Evolutionary conservation across 129 eudicot genomes (phyloP), one percentile per base, ranked within the genome.

Genomic region (Arctium lappa): DNA sequence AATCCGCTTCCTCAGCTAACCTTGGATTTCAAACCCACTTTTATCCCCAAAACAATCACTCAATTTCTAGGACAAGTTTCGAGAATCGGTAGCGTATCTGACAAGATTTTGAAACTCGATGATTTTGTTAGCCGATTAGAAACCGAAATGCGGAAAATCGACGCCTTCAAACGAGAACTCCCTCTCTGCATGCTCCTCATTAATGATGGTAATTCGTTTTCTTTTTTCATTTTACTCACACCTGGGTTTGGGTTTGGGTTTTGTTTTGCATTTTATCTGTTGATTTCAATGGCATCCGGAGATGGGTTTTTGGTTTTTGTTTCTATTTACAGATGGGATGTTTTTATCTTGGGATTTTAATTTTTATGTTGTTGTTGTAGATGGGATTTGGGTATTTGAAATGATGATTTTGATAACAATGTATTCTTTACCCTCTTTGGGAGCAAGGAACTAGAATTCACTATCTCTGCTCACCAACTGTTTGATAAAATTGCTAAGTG

Each of bases 141-240:
- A 66, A 83, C 91, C n/a, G 98, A 94, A 86, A 90, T 90, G 97
- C 86, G 89, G 73, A 94, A 92, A 91, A 94, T 94, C 89, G 92
- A 86, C 56, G 97, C 92, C 12, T 94, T 94, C 76, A 89, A 90
- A 80, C 91, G 95, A 46, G 95, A 94, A 81, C 93, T 94, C 29
- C 98, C 98, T 82, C 87, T 92, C 66, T 87, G 86, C 89, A 87
- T 89, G 90, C 86, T 92, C 60, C 89, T 94, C 8, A 79, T 94
- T n/a, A 86, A 81, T 31, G 94, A 94, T 69, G 97, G 98, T 22
- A 22, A 22, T 94, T 48, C 38, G 91, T 77, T 72, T 33, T 69
- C 65, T n/a, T 3, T 29, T n/a, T 44, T 65, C 5, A 13, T 70
- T 44, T 39, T 15, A 72, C 32, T 9, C 5, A 30, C 33, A 5